Conservation (phyloP, 2,329 filamentous ascomycete species). For the Aspergillus niger region DNA sequence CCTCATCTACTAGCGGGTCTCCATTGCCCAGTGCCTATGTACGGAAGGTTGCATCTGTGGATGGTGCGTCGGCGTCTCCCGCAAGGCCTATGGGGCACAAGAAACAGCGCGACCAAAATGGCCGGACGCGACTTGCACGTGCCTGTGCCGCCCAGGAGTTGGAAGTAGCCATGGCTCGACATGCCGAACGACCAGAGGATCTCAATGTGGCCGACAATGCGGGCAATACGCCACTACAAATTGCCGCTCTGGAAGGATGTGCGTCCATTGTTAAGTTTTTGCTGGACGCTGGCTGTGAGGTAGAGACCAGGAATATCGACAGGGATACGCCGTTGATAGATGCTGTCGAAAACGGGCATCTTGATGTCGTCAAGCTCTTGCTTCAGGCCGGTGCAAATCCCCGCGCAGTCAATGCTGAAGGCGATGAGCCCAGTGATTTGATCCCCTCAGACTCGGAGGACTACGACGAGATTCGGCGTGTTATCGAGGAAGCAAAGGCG, state of each 20-base stretch:
- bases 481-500: conserved; percentile 65
- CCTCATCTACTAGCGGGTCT: conserved; percentile 48
- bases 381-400: conserved; percentile 88
- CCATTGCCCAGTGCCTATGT: conserved; percentile 44
- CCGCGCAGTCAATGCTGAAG: conserved; percentile 85
- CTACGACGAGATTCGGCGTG: conserved; percentile 73
- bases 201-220: conserved; percentile 89
- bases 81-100: conserved; percentile 69
- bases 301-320: conserved; percentile 75
- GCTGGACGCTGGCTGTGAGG: conserved; percentile 78
- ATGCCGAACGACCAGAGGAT: conserved; percentile 80
- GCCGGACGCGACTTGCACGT: conserved; percentile 85
- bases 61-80: conserved; percentile 60
- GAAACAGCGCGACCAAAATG: conserved; percentile 88
- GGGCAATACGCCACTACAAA: conserved; percentile 93
- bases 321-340: conserved; percentile 94
- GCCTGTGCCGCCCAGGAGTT: conserved; percentile 85
- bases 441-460: conserved; percentile 75
- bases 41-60: conserved; percentile 45
- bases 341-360: conserved; percentile 91
- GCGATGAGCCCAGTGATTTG: conserved; percentile 86
- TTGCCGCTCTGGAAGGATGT: conserved; percentile 84
- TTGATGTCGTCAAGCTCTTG: conserved; percentile 82
- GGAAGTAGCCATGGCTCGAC: conserved; percentile 72
- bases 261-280: conserved; percentile 85